Evolutionary conservation across 1,284 basidiomycete species (phyloP), one percentile per base, ranked within the genome.

Genomic region (Malassezia sp.): DNA sequence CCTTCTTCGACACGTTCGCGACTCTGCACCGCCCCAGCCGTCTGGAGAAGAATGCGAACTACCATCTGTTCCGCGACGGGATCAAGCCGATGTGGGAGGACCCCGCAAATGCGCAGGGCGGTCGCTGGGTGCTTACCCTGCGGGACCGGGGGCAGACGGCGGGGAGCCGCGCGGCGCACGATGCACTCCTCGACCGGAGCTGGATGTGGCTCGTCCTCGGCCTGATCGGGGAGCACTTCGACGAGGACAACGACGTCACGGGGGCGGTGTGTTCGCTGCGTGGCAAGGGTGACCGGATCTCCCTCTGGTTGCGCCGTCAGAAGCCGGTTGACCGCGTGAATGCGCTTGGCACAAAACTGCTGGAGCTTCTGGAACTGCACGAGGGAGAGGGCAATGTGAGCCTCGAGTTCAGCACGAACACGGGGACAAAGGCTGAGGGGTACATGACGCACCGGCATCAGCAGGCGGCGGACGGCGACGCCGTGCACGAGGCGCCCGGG

Each of bases 81-180:
- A 74, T 76, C 53, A 87, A 85, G 66, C 84, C 87, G 31, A 90
- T 91, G 85, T 93, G 89, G 88, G 89, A 93, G 73, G 89, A 93
- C 68, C 79, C 80, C 20, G 84, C 86, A 37, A 95, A 95, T 69
- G 82, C 83, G 8, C 77, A 81, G 38, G 88, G 88, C 20, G 88
- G 88, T 28, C 90, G 90, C 72, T 95, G 89, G 89, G 84, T 87
- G 15, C 72, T 93, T 42, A 87, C 88, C 56, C 84, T 93, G 80
- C 83, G 83, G 71, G 49, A 45, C 14, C 42, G 32, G 9, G 31
- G 23, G 5, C 30, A 30, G 18, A 27, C 37, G 20, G 27, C 38
- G 11, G 48, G 31, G 17, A 28, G 32, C 12, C 37, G 28, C 17
- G 37, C 30, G 8, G 80, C 82, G 52, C 84, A 83, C 59, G 80